phyloP scores from a whole-genome alignment of 1,284 basidiomycete species.

The Apiotrichum gracile region DNA sequence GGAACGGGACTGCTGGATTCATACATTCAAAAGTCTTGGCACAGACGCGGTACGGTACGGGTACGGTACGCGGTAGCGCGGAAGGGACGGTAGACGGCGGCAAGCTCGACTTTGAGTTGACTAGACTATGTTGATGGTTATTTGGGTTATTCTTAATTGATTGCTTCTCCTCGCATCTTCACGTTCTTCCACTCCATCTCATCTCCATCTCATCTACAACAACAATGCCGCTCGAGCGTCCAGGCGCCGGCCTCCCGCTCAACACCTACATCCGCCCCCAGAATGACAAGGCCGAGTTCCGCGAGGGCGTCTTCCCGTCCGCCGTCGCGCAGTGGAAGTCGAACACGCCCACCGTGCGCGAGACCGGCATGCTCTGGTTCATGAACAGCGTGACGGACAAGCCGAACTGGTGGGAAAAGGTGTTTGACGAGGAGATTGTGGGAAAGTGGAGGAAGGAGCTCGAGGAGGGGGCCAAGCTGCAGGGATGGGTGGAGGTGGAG shows the following conservation, averaged over 20 bases:
- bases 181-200: background rate
- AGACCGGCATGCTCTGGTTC: conserved; percentile 11
- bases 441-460: conserved; percentile 12
- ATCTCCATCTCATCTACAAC: background rate
- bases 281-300: background rate
- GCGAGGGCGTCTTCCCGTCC: conserved; percentile 1
- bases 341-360: conserved; percentile 7
- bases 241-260: conserved; percentile 1
- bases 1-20: no score
- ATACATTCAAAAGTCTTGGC: no score
- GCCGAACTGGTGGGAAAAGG: conserved; percentile 7
- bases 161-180: no score
- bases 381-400: conserved; percentile 13
- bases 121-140: no score
- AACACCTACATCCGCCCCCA: background rate
- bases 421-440: conserved; percentile 6
- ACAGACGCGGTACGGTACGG: no score
- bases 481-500: background rate
- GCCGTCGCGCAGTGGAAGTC: conserved; percentile 1
- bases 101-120: no score
- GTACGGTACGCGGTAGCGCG: no score
- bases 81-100: no score
- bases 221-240: background rate
- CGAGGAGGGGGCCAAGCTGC: background rate
- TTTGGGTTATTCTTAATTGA: no score